Conservation (phyloP, 208 protist genomes). For the Trypanosoma melophagium region DNA sequence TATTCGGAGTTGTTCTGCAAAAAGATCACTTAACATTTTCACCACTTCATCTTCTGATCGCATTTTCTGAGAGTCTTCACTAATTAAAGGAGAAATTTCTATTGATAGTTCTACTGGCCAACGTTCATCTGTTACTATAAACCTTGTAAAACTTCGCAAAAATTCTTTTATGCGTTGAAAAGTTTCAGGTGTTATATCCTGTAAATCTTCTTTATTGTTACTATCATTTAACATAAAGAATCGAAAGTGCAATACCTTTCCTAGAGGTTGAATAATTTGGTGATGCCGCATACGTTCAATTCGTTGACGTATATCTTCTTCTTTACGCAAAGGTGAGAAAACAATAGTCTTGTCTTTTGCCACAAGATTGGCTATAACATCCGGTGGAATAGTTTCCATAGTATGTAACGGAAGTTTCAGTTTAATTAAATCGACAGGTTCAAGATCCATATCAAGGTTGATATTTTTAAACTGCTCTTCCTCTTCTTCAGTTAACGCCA, state of each 20-base stretch:
- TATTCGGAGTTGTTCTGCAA: constrained; percentile 22
- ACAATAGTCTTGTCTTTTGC: constrained; percentile 46
- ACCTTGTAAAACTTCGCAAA: constrained; percentile 41
- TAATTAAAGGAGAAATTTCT: constrained; percentile 20
- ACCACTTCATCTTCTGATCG: constrained; percentile 11
- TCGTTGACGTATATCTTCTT: constrained; percentile 14
- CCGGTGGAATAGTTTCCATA: constrained; percentile 44
- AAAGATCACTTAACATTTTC: constrained; percentile 10
- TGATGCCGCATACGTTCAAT: constrained; percentile 32
- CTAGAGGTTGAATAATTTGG: constrained; percentile 29
- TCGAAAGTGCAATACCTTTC: constrained; percentile 58
- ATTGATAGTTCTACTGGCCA: constrained; percentile 27
- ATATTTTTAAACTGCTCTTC: constrained; percentile 12
- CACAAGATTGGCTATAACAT: constrained; percentile 37
- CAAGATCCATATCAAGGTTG: constrained; percentile 23
- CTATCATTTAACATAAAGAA: constrained; percentile 26
- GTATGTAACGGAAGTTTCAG: constrained; percentile 46
- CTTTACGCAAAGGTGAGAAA: constrained; percentile 30
- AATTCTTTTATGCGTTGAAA: constrained; percentile 30
- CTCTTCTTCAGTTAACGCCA: neutral
- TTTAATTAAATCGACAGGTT: constrained; percentile 29
- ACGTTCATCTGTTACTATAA: constrained; percentile 24
- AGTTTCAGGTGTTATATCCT: constrained; percentile 12
- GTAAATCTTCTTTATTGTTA: neutral
- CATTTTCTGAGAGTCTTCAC: neutral